phyloP scores from a whole-genome alignment of 1,284 basidiomycete species.

The Megacollybia platyphylla region DNA sequence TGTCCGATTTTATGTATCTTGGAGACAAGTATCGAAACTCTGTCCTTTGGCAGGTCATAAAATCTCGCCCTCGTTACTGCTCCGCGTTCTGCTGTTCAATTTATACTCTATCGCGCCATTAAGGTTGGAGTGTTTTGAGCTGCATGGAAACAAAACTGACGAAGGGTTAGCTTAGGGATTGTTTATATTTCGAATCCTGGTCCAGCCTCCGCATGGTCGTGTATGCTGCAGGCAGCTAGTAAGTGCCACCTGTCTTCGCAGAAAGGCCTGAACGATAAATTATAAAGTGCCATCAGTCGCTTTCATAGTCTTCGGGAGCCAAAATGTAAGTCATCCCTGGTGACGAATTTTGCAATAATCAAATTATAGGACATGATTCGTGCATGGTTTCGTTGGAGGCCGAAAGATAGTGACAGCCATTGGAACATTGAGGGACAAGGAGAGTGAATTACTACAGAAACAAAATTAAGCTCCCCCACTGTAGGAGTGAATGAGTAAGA shows the following conservation, averaged over 20 bases:
- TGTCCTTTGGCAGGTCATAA: constrained; percentile 27
- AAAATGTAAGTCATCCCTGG: constrained; percentile 18
- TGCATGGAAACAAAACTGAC: no score
- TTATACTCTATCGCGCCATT: constrained; percentile 6
- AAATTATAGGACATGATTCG: constrained; percentile 20
- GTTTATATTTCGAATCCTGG: constrained; percentile 20
- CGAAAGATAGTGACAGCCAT: background rate
- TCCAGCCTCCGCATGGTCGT: constrained; percentile 19
- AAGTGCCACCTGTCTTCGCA: constrained; percentile 11
- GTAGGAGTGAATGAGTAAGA: constrained; percentile 8
- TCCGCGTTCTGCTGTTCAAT: constrained; percentile 29
- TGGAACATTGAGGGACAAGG: constrained; percentile 3
- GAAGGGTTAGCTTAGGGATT: constrained; percentile 19
- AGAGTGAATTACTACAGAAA: constrained; percentile 4
- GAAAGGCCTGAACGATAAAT: background rate
- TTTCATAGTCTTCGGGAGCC: constrained; percentile 32
- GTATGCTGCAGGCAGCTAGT: constrained; percentile 40
- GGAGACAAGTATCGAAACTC: constrained; percentile 22
- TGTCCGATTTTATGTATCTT: background rate
- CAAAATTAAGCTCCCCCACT: constrained; percentile 56
- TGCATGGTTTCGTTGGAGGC: constrained; percentile 18
- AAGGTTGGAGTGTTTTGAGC: background rate
- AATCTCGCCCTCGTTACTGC: constrained; percentile 19
- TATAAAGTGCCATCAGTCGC: constrained; percentile 28
- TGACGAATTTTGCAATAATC: background rate